Base-by-base conservation (phyloP, 306 rosid genomes). In the Ormosia emarginata region DNA sequence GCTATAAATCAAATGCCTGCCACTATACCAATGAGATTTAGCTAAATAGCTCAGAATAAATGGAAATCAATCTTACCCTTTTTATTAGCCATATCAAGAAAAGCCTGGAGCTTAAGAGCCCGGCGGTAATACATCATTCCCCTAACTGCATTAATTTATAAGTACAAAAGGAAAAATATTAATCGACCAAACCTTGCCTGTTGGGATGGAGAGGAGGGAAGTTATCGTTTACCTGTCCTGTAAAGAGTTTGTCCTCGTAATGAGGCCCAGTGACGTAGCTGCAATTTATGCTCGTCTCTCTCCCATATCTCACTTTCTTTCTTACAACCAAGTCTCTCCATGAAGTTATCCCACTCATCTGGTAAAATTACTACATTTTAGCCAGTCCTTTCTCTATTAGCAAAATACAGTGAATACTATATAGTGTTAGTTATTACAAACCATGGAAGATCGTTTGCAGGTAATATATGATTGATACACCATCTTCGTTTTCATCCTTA, bases 321-420 rank as follows among this genome's bases (percentile, higher is more conserved):
- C 88, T 92, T 95, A 87, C 99, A 95, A 46, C 86, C 89, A 71
- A 90, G 80, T 77, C 99, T 83, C 90, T 95, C 99, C 96, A 92
- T 88, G 87, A 95, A 95, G 91, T 95, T 95, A 75, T 85, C 92
- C 99, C 99, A 95, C 85, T 95, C 99, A 86, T 95, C 99, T 95
- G 79, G 39, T 33, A 85, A 75, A 63, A 68, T 81, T 30, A 75
- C 46, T 46, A 74, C 65, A 61, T 47, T 71, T n/a, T 41, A 78
- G 73, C 46, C 63, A 9, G n/a, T 36, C 77, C 63, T 61, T 63
- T 76, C 74, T 49, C 75, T 75, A 71, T 30, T 36, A 13, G 15
- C 39, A 79, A 72, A 80, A 17, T 58, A 66, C 65, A 77, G n/a
- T 46, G 71, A 75, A 81, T 67, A 24, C n/a, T 71, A 44, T 75